Evolutionary conservation across 768 basidiomycete species (phyloP), one percentile per base, ranked within the genome.

Genomic region (Pleurotus ostreatus): DNA sequence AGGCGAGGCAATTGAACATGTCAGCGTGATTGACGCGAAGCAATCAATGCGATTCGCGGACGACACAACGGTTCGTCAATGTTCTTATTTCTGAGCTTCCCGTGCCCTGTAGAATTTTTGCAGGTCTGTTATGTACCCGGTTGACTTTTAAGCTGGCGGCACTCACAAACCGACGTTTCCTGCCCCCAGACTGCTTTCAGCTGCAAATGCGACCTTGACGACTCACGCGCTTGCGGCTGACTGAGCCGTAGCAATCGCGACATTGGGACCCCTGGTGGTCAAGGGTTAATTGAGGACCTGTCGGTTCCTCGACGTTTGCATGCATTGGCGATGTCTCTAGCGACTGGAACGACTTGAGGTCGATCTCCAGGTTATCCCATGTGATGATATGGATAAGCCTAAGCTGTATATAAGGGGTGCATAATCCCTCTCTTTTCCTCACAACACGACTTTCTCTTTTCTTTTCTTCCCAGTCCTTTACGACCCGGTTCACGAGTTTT

Each of bases 381-480:
- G 48, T 34, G 7, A n/a, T 34, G 48, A 44, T 22, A 8, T 9
- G 6, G 16, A 11, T 44, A 6, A 11, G 30, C 30, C 8, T 34
- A 9, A 34, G 30, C 13, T 2, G 18, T 41, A 53, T 53, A 40
- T 53, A 53, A 53, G 39, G 6, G 0, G n/a, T 16, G 12, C n/a
- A 34, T 11, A 22, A 16, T 38, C 9, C 20, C 39, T 13, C 8
- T 20, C 7, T 1, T 39, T 40, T 46, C 49, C 44, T 43, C 34
- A 25, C 46, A 38, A 39, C 39, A 43, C 48, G 46, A 49, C 18
- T 38, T 22, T 46, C 47, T 34, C 30, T 51, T 25, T 16, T 38
- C 39, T 59, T 39, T 49, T 22, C 11, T n/a, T 49, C 55, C 58
- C 26, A 53, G 43, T 43, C 30, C 54, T 45, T 55, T 44, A 41